phyloP scores from a whole-genome alignment of 2,329 filamentous ascomycete species.

The Beauveria sp. region DNA sequence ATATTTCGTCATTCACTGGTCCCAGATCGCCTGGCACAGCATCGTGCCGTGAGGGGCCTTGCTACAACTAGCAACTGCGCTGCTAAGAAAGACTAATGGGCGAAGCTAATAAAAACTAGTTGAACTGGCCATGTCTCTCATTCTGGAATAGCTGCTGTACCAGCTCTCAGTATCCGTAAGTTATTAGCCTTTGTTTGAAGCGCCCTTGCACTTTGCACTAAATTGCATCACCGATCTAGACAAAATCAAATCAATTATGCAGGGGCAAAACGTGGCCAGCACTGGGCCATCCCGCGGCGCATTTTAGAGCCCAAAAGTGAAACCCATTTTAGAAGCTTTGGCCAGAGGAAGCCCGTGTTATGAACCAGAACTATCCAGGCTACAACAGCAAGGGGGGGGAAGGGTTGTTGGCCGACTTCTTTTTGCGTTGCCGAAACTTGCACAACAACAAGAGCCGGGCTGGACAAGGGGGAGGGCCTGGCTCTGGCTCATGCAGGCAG shows the following conservation, averaged over 20 bases:
- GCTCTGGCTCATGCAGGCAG: background rate
- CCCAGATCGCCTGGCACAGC: too few relatives aligned
- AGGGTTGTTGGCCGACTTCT: too few relatives aligned
- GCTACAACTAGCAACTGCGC: too few relatives aligned
- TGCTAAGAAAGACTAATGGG: too few relatives aligned
- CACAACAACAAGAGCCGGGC: background rate
- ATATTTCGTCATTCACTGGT: too few relatives aligned
- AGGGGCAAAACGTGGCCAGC: background rate
- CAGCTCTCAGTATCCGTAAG: background rate
- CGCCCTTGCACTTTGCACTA: background rate
- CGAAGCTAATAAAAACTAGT: too few relatives aligned
- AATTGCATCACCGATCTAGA: slow-evolving; percentile 7
- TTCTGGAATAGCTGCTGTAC: background rate
- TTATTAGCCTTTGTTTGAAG: background rate
- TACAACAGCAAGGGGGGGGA: background rate
- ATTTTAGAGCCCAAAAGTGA: background rate
- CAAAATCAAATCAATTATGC: background rate
- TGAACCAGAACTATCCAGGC: background rate
- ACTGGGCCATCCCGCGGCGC: background rate
- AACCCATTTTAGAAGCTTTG: background rate
- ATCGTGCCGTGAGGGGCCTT: too few relatives aligned
- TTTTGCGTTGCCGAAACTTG: background rate
- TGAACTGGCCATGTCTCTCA: background rate
- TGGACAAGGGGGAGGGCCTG: background rate
- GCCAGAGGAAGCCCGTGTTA: background rate